Evolutionary conservation across 345 rosid species (phyloP), one percentile per base, ranked within the genome.

Genomic region (Kandelia obovata): DNA sequence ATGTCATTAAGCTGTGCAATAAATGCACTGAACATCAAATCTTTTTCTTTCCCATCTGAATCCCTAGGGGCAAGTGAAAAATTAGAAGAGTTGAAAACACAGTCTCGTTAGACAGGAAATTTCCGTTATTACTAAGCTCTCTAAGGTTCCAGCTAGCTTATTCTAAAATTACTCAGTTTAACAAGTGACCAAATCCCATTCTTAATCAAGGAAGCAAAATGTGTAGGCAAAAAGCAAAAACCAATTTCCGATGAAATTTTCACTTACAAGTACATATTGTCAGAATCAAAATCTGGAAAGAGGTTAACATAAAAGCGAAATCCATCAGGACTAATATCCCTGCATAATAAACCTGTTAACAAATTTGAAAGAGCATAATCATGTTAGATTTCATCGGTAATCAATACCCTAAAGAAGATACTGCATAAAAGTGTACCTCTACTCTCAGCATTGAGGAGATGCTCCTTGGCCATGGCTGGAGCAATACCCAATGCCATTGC

Each of bases 381-480:
- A 57, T 6, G 49, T 46, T 62, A 75, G 32, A 70, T 28, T 23
- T 26, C 34, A 51, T 15, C 9, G 15, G 60, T 25, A 0, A 47
- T 25, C 30, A 63, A 69, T 27, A 60, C 37, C 49, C 67, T 57
- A 71, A 23, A 67, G 6, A 31, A 27, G 64, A 75, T 71, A 25
- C n/a, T 21, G 53, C 53, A 34, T 17, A 65, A 61, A 55, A 65
- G 15, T 26, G 53, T 66, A 90, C 99, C 99, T 85, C 79, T 86
- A 83, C 85, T 90, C 80, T 92, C 98, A 60, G 99, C 96, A 65
- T 87, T 78, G 56, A 92, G 82, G 75, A 95, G 96, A 76, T 89
- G 96, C 80, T 95, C 98, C 80, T 95, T 92, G 49, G 99, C 99
- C 98, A 95, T 85, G 62, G 99, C 98, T 66, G 99, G 98, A 68